Evolutionary conservation across 169 alveolate genomes (phyloP), one percentile per base, ranked within the genome.

Genomic region (Babesia ovis): DNA sequence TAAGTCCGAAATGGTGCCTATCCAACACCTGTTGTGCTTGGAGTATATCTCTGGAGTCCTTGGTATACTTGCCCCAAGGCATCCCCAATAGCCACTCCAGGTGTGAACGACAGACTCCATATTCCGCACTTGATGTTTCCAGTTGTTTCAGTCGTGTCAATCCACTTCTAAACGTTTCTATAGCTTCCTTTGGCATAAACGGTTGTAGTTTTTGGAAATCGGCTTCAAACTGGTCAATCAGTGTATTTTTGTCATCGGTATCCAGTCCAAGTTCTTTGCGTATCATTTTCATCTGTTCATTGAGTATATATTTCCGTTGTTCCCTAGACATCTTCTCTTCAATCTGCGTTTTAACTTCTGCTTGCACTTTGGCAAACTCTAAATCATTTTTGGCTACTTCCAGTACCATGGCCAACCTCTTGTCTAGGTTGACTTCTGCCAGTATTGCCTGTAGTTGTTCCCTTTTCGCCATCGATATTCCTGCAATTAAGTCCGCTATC

Each of bases 1-100:
- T 85, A 76, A 96, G 76, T 48, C 98, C 98, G 67, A 85, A 95
- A 73, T 96, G 99, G 60, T 93, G 95, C 43, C 90, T 86, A 73
- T 95, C 91, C 46, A 94, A 73, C 2, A 92, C 84, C 66, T 43
- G 39, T 35, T 62, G 66, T 18, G 88, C 88, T 23, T 66, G 56
- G 23, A 39, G 64, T 0, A 80, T 80, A 43, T 70, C 83, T 34
- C 69, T 34, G n/a, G 76, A 61, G 42, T 92, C 95, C 59, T 67
- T 76, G 4, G 91, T 72, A 37, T 46, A 57, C 41, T 89, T 84
- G 20, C 95, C 95, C 87, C 87, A 92, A 29, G 95, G 95, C 46
- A 92, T 45, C 29, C 82, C 76, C n/a, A 93, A 77, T 25, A 92
- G 69, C 91, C 95, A 92, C 55, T 92, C 95, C 29, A 92, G 58